Evolutionary conservation across 805 yeast species (phyloP), one percentile per base, ranked within the genome.

Genomic region (Metschnikowia vanudenii): DNA sequence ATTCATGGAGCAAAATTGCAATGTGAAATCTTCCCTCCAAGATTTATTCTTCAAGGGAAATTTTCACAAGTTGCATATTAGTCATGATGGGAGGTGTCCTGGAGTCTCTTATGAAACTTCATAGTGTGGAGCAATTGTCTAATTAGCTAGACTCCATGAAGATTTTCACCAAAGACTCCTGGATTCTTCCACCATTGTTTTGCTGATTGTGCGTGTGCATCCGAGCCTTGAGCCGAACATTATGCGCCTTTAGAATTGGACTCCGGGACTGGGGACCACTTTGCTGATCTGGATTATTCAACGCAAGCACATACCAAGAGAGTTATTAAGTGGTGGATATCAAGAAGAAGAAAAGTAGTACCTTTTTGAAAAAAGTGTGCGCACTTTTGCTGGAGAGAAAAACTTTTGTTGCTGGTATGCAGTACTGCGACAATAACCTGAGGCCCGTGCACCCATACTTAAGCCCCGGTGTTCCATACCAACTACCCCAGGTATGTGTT

Each of bases 121-220:
- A 44, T 39, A 19, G 37, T 35, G 37, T 14, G 5, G 26, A 24
- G 47, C 47, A 44, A 29, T 39, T 35, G 10, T 14, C 47, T 32
- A 35, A 39, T 28, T 44, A 32, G 37, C 43, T 34, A 18, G 32
- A 26, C 43, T 43, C 47, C 43, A 35, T 44, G 37, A 45, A 30
- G 9, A 13, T 26, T 26, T 37, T 19, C 19, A 34, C 4, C 5
- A 39, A 45, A 45, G 48, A 36, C 38, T 30, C 44, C 41, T 31
- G 45, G 50, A 55, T 55, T 55, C 59, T 55, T 42, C 39, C 46
- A 39, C 47, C 41, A 45, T 42, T 50, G 59, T 55, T 55, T 55
- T 50, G 59, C 48, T 45, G 54, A 55, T 54, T 52, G 58, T 42
- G 46, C 28, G 17, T 2, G 32, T 17, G 39, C 28, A 4, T 14